Conservation (phyloP, 345 rosid species). For the Citrus hindsii region DNA sequence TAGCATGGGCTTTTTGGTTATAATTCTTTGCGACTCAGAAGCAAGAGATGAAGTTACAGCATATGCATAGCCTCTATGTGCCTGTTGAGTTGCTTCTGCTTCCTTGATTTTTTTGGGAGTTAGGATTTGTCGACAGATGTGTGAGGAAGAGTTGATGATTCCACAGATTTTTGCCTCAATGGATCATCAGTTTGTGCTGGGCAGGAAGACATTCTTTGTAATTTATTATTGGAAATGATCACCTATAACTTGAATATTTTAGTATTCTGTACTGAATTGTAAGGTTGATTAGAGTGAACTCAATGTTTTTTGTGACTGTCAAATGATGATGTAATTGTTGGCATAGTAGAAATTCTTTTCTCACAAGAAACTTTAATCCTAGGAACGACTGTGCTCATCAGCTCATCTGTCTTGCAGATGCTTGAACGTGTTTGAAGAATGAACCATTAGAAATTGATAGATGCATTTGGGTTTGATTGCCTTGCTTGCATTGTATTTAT, state of each 20-base stretch:
- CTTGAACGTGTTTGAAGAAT: neutral
- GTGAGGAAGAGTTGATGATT: constrained; percentile 5
- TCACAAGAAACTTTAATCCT: neutral
- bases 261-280: neutral
- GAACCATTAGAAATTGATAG: no score
- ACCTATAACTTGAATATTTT: neutral
- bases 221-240: neutral
- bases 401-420: neutral
- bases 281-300: neutral
- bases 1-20: neutral
- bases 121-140: neutral
- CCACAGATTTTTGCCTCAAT: neutral
- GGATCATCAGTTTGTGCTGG: neutral
- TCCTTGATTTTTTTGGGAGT: neutral
- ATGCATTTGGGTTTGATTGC: neutral
- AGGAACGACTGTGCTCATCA: neutral
- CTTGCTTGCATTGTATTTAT: neutral
- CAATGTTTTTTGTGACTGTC: neutral
- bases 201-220: neutral
- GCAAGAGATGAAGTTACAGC: neutral
- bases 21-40: neutral
- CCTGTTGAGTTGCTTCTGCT: constrained; percentile 6
- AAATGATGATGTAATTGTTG: neutral
- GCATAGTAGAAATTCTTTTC: neutral
- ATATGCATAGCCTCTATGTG: neutral